Conservation (phyloP, 23 red algal genomes). For the Gracilaria domingensis region DNA sequence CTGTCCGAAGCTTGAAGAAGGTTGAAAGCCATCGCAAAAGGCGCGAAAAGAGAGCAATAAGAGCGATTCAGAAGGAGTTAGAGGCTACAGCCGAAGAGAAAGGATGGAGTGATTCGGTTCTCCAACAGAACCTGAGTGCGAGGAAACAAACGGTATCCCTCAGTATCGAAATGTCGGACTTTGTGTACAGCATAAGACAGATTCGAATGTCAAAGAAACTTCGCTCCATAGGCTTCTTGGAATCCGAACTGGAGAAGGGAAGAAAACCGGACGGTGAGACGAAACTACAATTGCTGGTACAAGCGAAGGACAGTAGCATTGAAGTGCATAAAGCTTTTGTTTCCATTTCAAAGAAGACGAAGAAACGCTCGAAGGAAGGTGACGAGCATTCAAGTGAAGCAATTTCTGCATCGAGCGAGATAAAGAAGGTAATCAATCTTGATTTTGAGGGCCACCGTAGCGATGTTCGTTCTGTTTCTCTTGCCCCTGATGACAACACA, state of each 20-base stretch:
- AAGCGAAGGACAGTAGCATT: slow-evolving; percentile 49
- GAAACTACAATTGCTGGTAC: slow-evolving; percentile 48
- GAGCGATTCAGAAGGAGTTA: slow-evolving; percentile 23
- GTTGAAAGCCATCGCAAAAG: slow-evolving; percentile 69
- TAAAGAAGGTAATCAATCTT: slow-evolving; percentile 49
- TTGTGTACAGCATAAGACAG: slow-evolving; percentile 34
- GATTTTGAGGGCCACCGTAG: slow-evolving; percentile 82
- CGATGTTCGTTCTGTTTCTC: slow-evolving; percentile 78
- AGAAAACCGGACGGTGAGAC: background rate
- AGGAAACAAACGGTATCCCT: slow-evolving; percentile 5
- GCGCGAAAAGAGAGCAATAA: slow-evolving; percentile 44
- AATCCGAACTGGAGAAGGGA: background rate
- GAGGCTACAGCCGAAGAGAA: background rate
- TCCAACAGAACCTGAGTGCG: slow-evolving; percentile 3
- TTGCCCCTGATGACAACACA: slow-evolving; percentile 62
- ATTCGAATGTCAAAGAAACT: slow-evolving; percentile 33
- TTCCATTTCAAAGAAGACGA: slow-evolving; percentile 7
- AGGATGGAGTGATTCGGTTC: slow-evolving; percentile 17
- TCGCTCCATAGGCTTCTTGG: slow-evolving; percentile 31
- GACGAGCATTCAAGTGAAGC: background rate
- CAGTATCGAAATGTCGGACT: slow-evolving; percentile 34
- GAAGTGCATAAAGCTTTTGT: slow-evolving; percentile 46
- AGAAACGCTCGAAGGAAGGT: background rate
- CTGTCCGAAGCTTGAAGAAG: slow-evolving; percentile 40
- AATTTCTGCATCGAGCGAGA: background rate